These are phyloP conservation scores for Zoysia japonica DNA, from an alignment of 176 grass and related monocot species.

Conservation along the genomic window DNA sequence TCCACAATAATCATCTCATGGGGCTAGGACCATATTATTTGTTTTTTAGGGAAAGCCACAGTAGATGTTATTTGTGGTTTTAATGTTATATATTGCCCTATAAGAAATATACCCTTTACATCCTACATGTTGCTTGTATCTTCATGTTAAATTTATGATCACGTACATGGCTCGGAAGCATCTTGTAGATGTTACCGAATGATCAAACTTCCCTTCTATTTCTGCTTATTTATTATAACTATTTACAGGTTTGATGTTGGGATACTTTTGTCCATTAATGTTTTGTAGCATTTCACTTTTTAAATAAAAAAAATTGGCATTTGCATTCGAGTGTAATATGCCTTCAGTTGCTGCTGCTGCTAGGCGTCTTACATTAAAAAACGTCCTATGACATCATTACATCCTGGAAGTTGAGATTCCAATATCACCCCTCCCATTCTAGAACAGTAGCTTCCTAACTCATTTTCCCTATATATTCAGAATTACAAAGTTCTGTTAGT, in stretches of 20 bases:
- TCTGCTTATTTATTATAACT: slow-evolving; percentile 82
- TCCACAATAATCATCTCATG: neutral
- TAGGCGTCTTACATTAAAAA: neutral
- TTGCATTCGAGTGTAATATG: neutral
- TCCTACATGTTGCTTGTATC: neutral
- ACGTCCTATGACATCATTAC: neutral
- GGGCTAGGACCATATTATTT: neutral
- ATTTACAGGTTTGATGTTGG: slow-evolving; percentile 77
- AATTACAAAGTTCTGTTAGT: neutral
- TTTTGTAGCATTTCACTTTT: slow-evolving; percentile 5
- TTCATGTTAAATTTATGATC: slow-evolving; percentile 17
- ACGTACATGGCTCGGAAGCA: slow-evolving; percentile 77
- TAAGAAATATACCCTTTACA: slow-evolving; percentile 7
- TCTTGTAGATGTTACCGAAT: slow-evolving; percentile 92
- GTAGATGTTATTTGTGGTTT: slow-evolving; percentile 14
- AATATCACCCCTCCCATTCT: neutral
- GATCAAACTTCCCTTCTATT: slow-evolving; percentile 89
- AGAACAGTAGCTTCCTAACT: neutral
- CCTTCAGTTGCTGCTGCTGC: slow-evolving; percentile 11
- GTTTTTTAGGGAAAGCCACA: too few species aligned
- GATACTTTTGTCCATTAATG: slow-evolving; percentile 15
- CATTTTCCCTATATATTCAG: neutral
- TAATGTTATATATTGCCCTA: neutral
- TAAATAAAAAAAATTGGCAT: too few species aligned
- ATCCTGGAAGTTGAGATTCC: neutral